phyloP scores from a whole-genome alignment of 2,329 filamentous ascomycete species.

The Coniochaeta hoffmannii region DNA sequence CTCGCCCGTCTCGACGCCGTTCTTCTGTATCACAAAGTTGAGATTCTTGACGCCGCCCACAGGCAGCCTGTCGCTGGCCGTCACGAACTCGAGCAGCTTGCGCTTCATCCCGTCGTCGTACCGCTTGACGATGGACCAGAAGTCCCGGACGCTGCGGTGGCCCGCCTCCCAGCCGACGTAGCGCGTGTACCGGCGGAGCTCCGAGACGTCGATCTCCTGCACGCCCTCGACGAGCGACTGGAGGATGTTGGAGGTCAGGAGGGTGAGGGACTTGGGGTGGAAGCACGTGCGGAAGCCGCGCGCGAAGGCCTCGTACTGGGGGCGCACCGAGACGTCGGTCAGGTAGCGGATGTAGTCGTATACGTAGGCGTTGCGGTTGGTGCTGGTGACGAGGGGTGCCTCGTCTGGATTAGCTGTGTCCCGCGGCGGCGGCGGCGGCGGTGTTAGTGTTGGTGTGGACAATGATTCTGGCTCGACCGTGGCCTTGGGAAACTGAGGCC shows the following conservation, averaged over 20 bases:
- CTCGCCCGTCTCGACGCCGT: conserved; percentile 53
- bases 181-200: conserved; percentile 61
- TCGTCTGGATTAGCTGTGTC: conserved; percentile 36
- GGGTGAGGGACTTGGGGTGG: conserved; percentile 58
- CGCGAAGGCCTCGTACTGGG: conserved; percentile 75
- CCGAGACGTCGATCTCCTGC: conserved; percentile 69
- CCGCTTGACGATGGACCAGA: conserved; percentile 72
- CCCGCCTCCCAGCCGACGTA: conserved; percentile 75
- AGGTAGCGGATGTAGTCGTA: conserved; percentile 81
- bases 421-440: too few species aligned
- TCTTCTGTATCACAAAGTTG: conserved; percentile 75
- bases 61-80: conserved; percentile 82
- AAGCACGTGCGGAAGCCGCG: conserved; percentile 74
- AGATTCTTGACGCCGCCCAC: conserved; percentile 78
- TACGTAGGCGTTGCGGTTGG: conserved; percentile 72
- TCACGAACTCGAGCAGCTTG: conserved; percentile 85
- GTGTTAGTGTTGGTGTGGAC: conserved; percentile 20
- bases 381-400: conserved; percentile 69
- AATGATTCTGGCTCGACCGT: conserved; percentile 4
- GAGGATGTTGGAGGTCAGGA: conserved; percentile 65
- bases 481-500: conserved; percentile 42
- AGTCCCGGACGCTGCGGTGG: conserved; percentile 65
- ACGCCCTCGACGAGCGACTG: conserved; percentile 78
- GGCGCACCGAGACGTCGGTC: conserved; percentile 66
- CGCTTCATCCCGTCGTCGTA: conserved; percentile 65